phyloP scores from a whole-genome alignment of 768 basidiomycete genomes.

The Serendipita sp. region DNA sequence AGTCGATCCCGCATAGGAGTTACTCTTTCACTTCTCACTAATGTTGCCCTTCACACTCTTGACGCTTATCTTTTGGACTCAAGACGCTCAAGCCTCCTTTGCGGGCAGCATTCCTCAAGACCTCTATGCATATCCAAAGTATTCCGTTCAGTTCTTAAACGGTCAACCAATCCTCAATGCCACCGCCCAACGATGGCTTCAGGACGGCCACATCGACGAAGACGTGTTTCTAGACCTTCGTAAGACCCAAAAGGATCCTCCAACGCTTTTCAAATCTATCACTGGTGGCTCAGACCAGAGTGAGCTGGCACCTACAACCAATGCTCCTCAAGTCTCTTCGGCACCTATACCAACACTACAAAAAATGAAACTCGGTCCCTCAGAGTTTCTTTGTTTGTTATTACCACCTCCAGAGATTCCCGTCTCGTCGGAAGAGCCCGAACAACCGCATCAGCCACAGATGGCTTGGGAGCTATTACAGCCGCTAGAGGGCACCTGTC shows the following conservation, averaged over 20 bases:
- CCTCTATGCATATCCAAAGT: constrained; percentile 67
- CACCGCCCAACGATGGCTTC: constrained; percentile 61
- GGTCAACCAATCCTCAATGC: constrained; percentile 55
- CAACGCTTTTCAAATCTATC: constrained; percentile 38
- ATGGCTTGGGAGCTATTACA: constrained; percentile 72
- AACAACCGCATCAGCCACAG: constrained; percentile 47
- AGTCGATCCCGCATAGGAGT: too few species aligned
- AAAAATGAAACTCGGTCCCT: constrained; percentile 55
- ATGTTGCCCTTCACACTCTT: constrained; percentile 7
- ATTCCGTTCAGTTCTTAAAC: constrained; percentile 62
- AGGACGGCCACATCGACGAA: constrained; percentile 53
- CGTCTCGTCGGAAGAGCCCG: constrained; percentile 33
- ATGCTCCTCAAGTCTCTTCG: background rate
- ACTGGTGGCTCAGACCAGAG: constrained; percentile 32
- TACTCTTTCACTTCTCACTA: too few species aligned
- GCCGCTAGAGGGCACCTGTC: constrained; percentile 61
- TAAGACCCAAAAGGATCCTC: constrained; percentile 21
- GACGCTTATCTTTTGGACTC: background rate
- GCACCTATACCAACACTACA: constrained; percentile 30
- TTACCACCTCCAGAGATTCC: constrained; percentile 36
- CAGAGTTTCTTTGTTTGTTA: constrained; percentile 62
- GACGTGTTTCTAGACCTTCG: constrained; percentile 56
- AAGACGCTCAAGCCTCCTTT: background rate
- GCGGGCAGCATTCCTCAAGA: constrained; percentile 50
- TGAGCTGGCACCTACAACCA: constrained; percentile 11